A percentile compares a stretch with the other conserved stretches of the same genome.
phyloP scores from a whole-genome alignment of 345 rosid genomes.

The Citrus trifoliata region DNA sequence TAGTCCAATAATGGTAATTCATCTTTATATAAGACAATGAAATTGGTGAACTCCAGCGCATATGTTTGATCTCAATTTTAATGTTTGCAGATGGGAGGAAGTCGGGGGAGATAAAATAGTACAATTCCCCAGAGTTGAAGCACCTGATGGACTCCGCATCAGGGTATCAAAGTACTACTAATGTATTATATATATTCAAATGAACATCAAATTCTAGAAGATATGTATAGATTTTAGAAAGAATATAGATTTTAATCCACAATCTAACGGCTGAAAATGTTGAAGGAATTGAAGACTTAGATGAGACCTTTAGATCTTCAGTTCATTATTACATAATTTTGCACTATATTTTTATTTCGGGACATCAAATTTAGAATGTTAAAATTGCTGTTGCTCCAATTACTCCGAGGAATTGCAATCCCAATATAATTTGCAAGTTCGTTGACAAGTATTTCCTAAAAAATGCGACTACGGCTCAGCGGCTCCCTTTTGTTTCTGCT shows the following conservation, averaged over 20 bases:
- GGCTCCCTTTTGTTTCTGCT: no score
- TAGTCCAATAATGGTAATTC: neutral
- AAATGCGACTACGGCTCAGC: no score
- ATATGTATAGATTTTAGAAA: neutral
- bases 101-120: slow-evolving; percentile 36
- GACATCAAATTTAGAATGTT: neutral
- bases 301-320: neutral
- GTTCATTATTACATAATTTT: neutral
- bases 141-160: slow-evolving; percentile 49
- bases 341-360: neutral
- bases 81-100: slow-evolving; percentile 51
- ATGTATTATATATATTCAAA: neutral
- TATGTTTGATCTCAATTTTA: neutral
- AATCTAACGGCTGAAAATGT: neutral
- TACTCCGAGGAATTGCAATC: neutral
- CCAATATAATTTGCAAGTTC: neutral
- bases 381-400: neutral
- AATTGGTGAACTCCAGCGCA: neutral
- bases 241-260: neutral
- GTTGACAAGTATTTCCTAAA: neutral
- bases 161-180: slow-evolving; percentile 28
- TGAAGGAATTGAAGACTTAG: neutral
- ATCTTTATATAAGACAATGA: neutral
- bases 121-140: slow-evolving; percentile 60
- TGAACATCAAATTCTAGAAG: neutral